phyloP scores from a whole-genome alignment of 2,329 filamentous ascomycete genomes.

The Alternaria hordeiaustralica region DNA sequence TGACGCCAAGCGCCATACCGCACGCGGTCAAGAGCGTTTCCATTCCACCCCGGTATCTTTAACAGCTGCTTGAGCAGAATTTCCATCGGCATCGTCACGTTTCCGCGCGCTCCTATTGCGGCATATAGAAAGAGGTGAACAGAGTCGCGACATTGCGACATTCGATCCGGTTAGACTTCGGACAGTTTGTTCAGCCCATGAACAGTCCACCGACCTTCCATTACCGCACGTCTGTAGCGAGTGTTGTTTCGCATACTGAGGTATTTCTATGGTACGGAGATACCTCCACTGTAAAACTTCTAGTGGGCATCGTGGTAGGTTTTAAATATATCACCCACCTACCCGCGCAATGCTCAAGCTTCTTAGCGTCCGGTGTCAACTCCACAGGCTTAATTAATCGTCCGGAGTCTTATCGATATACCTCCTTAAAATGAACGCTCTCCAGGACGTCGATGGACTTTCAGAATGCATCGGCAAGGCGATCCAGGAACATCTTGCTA shows the following conservation, averaged over 20 bases:
- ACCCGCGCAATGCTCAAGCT: background rate
- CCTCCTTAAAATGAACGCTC: constrained; percentile 18
- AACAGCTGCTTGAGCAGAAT: constrained; percentile 17
- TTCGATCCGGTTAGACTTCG: background rate
- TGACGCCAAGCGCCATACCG: constrained; percentile 9
- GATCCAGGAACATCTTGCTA: constrained; percentile 39
- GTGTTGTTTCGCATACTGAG: background rate
- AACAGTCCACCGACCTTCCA: background rate
- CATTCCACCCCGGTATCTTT: background rate
- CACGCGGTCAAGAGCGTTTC: background rate
- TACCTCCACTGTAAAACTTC: background rate
- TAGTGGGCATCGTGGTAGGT: background rate
- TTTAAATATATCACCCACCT: background rate
- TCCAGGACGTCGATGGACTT: constrained; percentile 34
- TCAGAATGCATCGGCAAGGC: constrained; percentile 39
- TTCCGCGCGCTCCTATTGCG: background rate
- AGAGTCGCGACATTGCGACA: background rate
- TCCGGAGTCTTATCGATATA: background rate
- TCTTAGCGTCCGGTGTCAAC: constrained; percentile 3
- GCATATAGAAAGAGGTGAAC: background rate
- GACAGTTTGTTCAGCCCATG: background rate
- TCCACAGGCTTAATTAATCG: background rate
- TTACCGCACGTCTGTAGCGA: background rate
- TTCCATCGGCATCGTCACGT: constrained; percentile 6
- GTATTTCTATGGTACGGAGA: background rate